phyloP scores from a whole-genome alignment of 495 filamentous ascomycete genomes.

The Penicillium turbatum region DNA sequence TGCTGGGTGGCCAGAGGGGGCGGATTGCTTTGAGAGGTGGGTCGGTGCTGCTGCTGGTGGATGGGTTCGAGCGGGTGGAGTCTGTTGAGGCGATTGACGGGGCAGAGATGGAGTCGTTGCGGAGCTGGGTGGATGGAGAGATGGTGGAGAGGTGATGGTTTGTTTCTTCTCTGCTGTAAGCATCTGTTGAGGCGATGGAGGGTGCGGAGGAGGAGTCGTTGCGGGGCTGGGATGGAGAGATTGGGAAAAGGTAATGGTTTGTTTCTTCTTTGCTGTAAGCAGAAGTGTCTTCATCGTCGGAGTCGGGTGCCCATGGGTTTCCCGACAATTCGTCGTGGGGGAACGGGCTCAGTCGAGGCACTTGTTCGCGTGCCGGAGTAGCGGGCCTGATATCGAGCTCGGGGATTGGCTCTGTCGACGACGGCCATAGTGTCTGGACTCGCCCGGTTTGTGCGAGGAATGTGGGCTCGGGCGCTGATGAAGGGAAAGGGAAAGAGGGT shows the following conservation, averaged over 20 bases:
- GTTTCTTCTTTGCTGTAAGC: background rate
- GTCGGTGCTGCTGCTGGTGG: background rate
- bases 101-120: background rate
- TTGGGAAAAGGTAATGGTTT: background rate
- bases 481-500: background rate
- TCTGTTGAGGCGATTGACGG: slow-evolving; percentile 12
- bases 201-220: background rate
- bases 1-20: slow-evolving; percentile 28
- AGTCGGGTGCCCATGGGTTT: background rate
- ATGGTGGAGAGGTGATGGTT: background rate
- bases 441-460: background rate
- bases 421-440: background rate
- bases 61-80: slow-evolving; percentile 8
- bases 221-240: background rate
- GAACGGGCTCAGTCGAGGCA: background rate
- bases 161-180: background rate
- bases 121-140: background rate
- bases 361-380: background rate
- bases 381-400: background rate
- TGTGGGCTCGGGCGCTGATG: background rate
- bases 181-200: slow-evolving; percentile 8
- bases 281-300: background rate
- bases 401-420: background rate
- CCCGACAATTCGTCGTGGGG: background rate
- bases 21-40: background rate